A percentile compares a stretch with the other conserved stretches of the same genome.
Evolutionary conservation across 805 yeast species (phyloP).

Genomic region (Torulaspora quercuum): DNA sequence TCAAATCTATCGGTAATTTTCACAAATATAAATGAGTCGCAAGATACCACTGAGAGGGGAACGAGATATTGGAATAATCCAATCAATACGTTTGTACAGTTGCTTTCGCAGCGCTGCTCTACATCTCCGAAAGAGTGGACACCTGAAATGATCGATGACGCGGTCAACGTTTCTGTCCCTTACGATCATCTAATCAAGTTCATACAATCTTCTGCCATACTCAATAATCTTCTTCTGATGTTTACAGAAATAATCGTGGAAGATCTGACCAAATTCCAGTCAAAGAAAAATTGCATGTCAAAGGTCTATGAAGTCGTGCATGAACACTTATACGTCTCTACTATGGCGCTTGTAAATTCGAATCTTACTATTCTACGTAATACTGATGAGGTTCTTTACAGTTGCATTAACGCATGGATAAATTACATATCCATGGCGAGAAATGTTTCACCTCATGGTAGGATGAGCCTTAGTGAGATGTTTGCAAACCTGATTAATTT

Average conservation of each 20-base stretch:
- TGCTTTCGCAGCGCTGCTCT: constrained; percentile 17
- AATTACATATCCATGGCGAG: constrained; percentile 33
- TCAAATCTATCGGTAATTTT: constrained; percentile 36
- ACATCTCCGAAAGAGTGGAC: constrained; percentile 18
- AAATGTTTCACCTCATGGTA: constrained; percentile 25
- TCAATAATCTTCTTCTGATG: constrained; percentile 27
- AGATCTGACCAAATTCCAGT: constrained; percentile 34
- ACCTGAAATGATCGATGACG: constrained; percentile 16
- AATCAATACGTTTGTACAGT: constrained; percentile 28
- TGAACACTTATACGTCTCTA: constrained; percentile 33
- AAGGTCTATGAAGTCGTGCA: constrained; percentile 33
- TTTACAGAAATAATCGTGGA: constrained; percentile 36
- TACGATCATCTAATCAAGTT: constrained; percentile 28
- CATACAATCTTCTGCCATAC: constrained; percentile 20
- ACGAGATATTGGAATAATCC: constrained; percentile 35
- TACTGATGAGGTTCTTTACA: constrained; percentile 19
- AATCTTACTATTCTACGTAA: constrained; percentile 18
- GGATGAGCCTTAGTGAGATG: constrained; percentile 33
- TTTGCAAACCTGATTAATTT: constrained; percentile 30
- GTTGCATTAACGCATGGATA: constrained; percentile 34
- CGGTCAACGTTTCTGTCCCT: constrained; percentile 20
- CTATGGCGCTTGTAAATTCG: constrained; percentile 32
- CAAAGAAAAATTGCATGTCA: constrained; percentile 27
- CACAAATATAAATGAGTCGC: constrained; percentile 26
- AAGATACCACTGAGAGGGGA: constrained; percentile 8